These are phyloP conservation scores for Raphanus hybrid DNA, from an alignment of 441 rosid genomes.

Conservation along the genomic window DNA sequence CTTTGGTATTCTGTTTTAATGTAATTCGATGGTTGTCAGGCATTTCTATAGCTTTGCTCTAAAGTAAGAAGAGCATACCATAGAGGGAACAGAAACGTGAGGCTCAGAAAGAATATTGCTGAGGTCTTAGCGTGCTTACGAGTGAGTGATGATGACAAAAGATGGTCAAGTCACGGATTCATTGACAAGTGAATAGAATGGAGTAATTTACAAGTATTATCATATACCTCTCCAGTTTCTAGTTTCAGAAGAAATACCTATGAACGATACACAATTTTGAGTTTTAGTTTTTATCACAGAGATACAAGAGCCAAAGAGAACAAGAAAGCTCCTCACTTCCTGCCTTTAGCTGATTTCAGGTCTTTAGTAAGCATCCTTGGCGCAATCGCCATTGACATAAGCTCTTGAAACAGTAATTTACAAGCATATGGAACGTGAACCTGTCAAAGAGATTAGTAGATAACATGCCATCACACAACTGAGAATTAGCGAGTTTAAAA, in stretches of 20 bases:
- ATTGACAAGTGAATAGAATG: background rate
- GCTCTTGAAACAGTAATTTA: slow-evolving; percentile 93
- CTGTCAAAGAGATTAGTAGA: slow-evolving; percentile 43
- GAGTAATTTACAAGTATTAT: background rate
- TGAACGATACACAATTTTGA: background rate
- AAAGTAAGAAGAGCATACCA: background rate
- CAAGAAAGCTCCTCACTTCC: slow-evolving; percentile 64
- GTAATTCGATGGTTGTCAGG: background rate
- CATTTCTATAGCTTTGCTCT: background rate
- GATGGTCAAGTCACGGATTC: background rate
- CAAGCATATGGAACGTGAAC: slow-evolving; percentile 97
- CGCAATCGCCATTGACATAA: slow-evolving; percentile 98
- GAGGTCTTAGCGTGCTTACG: background rate
- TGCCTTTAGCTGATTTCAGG: slow-evolving; percentile 51
- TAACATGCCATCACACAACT: slow-evolving; percentile 1
- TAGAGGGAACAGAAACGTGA: background rate
- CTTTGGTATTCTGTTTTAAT: background rate
- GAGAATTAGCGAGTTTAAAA: background rate
- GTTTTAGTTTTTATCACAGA: slow-evolving; percentile 1
- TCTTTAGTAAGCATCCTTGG: slow-evolving; percentile 93
- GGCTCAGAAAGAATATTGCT: background rate
- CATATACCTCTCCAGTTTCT: background rate
- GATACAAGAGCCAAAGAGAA: background rate
- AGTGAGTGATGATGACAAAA: background rate
- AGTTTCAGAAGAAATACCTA: background rate